phyloP scores from a whole-genome alignment of 768 basidiomycete species.

The Lentinula detonsa region DNA sequence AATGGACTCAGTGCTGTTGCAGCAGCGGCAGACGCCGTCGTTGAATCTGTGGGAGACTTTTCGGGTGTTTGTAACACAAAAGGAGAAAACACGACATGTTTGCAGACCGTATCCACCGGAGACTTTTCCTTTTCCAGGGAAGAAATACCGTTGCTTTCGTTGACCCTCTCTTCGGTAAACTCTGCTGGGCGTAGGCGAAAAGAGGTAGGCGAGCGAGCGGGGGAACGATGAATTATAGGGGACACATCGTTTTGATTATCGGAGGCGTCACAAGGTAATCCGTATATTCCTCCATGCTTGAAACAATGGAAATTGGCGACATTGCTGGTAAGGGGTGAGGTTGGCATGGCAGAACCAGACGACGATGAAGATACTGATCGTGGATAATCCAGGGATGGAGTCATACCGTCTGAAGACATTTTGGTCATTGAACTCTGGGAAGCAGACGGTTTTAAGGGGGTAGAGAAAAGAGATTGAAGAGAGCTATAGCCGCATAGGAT shows the following conservation, averaged over 20 bases:
- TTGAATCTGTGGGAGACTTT: constrained; percentile 2
- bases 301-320: background rate
- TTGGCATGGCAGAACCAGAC: background rate
- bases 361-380: background rate
- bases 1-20: background rate
- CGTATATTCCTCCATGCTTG: background rate
- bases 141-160: background rate
- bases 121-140: background rate
- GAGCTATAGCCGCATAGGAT: background rate
- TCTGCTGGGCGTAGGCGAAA: background rate
- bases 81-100: constrained; percentile 5
- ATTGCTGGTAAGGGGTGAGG: background rate
- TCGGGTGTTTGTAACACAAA: constrained; percentile 2
- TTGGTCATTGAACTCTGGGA: background rate
- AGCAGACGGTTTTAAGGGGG: background rate
- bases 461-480: background rate
- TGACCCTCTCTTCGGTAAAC: background rate
- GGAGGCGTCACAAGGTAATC: background rate
- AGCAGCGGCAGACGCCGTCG: background rate
- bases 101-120: background rate
- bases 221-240: constrained; percentile 2
- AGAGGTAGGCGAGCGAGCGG: background rate
- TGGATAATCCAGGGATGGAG: background rate
- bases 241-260: background rate
- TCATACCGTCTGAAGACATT: background rate